Conservation (phyloP, 768 basidiomycete genomes). For the Russula sp. region DNA sequence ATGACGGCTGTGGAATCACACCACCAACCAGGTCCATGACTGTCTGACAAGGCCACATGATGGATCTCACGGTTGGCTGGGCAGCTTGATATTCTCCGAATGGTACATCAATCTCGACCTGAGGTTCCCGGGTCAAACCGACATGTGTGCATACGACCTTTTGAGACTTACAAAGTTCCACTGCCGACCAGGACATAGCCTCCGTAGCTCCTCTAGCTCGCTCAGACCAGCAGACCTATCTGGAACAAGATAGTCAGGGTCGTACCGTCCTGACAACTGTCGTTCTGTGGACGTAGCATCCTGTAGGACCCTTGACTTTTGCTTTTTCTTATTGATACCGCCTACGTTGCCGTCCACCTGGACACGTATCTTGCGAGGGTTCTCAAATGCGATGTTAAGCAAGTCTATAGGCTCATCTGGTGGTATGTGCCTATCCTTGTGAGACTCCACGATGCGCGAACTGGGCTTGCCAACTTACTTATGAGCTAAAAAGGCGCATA, state of each 20-base stretch:
- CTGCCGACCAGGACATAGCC: slow-evolving; percentile 65
- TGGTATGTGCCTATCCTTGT: slow-evolving; percentile 55
- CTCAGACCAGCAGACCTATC: slow-evolving; percentile 78
- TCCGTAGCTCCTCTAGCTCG: slow-evolving; percentile 70
- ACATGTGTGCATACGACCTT: not conserved
- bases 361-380: slow-evolving; percentile 68
- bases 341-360: slow-evolving; percentile 43
- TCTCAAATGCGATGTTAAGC: slow-evolving; percentile 92
- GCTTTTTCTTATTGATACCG: slow-evolving; percentile 37
- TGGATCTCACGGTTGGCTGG: slow-evolving; percentile 49
- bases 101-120: slow-evolving; percentile 85
- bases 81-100: slow-evolving; percentile 69
- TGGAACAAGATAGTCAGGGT: slow-evolving; percentile 66
- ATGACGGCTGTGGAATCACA: not conserved
- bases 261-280: slow-evolving; percentile 3
- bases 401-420: slow-evolving; percentile 81
- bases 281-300: not conserved
- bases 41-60: slow-evolving; percentile 76
- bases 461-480: slow-evolving; percentile 39
- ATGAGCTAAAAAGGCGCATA: slow-evolving; percentile 76
- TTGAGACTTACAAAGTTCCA: slow-evolving; percentile 76
- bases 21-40: slow-evolving; percentile 84
- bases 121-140: slow-evolving; percentile 12
- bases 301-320: slow-evolving; percentile 30
- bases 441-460: not conserved